These are phyloP conservation scores for Lasiodiplodia sp. DNA, from an alignment of 2,329 filamentous ascomycete genomes.

Conservation along the genomic window DNA sequence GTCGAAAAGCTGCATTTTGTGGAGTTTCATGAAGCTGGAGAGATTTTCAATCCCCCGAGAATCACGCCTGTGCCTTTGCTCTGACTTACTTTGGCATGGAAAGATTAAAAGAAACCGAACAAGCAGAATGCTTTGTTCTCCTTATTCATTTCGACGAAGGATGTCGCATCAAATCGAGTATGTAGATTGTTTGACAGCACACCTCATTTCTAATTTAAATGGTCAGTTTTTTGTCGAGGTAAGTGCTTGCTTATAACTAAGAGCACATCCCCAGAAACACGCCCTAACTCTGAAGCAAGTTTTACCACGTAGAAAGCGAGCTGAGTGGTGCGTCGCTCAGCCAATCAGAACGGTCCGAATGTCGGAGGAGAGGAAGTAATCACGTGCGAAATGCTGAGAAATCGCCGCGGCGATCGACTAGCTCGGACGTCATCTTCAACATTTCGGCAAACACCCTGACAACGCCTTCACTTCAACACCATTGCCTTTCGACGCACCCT, in stretches of 20 bases:
- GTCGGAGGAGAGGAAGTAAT: conserved; percentile 10
- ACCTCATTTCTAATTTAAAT: not conserved
- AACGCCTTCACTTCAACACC: not conserved
- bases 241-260: not conserved
- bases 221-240: not conserved
- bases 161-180: too few relatives aligned
- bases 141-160: too few relatives aligned
- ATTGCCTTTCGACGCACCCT: not conserved
- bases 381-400: conserved; percentile 28
- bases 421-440: conserved; percentile 16
- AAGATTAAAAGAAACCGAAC: too few relatives aligned
- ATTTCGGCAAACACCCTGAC: conserved; percentile 11
- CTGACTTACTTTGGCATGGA: too few relatives aligned
- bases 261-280: not conserved
- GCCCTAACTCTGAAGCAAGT: not conserved
- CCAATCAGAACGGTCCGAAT: conserved; percentile 17
- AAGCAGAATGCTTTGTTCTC: too few relatives aligned
- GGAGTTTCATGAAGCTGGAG: too few relatives aligned
- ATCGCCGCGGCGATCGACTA: conserved; percentile 11
- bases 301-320: not conserved
- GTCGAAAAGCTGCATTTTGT: too few relatives aligned
- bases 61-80: too few relatives aligned
- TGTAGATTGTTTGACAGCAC: not conserved
- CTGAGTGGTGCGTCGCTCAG: not conserved
- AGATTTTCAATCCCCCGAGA: too few relatives aligned